Percentiles rank a stretch among this genome's conserved stretches.
Evolutionary conservation across 768 basidiomycete species (phyloP).

Genomic region (Boletellus sp.): DNA sequence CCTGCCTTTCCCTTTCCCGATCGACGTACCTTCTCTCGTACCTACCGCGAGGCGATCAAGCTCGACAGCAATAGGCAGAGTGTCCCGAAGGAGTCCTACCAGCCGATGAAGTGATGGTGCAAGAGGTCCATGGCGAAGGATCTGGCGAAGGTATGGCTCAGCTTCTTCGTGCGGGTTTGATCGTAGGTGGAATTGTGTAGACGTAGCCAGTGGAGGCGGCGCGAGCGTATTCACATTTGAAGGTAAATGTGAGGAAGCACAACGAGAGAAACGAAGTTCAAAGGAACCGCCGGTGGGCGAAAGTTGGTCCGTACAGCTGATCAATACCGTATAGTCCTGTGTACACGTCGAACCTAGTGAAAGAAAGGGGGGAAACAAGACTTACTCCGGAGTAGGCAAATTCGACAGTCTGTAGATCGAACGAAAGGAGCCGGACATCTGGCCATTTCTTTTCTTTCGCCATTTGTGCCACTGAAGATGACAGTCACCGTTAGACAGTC

Average conservation of each 20-base stretch:
- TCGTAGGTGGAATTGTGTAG: constrained; percentile 23
- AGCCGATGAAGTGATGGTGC: constrained; percentile 63
- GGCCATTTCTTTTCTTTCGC: constrained; percentile 66
- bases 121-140: constrained; percentile 66
- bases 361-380: background rate
- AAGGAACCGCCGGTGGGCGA: constrained; percentile 67
- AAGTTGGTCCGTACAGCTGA: constrained; percentile 75
- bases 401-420: constrained; percentile 90
- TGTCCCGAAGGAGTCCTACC: constrained; percentile 67
- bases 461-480: constrained; percentile 71
- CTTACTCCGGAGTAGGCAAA: constrained; percentile 71
- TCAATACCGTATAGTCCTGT: constrained; percentile 74
- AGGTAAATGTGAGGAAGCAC: constrained; percentile 10
- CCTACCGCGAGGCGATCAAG: constrained; percentile 51
- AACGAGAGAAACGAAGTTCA: constrained; percentile 67
- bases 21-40: constrained; percentile 19
- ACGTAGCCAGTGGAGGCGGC: constrained; percentile 29
- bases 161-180: constrained; percentile 76
- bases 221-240: constrained; percentile 19
- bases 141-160: constrained; percentile 68
- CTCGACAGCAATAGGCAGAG: constrained; percentile 72
- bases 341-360: background rate
- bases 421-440: constrained; percentile 80
- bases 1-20: constrained; percentile 16
- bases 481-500: background rate